Evolutionary conservation across 202 grass and related monocot species (phyloP), one percentile per base, ranked within the genome.

Genomic region (Zizania palustris): DNA sequence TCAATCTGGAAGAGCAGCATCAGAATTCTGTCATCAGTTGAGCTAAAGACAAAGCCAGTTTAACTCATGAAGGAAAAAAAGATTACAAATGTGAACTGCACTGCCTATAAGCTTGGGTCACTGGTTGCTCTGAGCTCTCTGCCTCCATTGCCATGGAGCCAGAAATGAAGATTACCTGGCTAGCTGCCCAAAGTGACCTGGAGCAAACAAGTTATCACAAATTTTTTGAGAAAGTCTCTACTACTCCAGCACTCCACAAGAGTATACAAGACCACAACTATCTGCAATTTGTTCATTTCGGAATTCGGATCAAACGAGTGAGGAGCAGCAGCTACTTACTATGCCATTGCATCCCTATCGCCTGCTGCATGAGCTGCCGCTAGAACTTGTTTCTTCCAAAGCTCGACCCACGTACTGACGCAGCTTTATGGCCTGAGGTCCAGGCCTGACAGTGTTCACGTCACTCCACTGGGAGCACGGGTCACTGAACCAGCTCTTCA

Each of bases 381-480:
- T 53, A 35, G 67, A 83, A 36, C 85, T 80, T 77, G 83, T 85
- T 59, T 90, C 89, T 74, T 92, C 42, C 82, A 95, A 78, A 66
- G 83, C 33, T 78, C 13, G 57, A 10, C 81, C 86, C 69, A 98
- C 70, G 16, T 85, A 80, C 40, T 45, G 57, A 21, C 67, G 63
- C 48, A 98, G 75, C 80, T 84, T 88, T 41, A 73, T 77, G 36
- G 85, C 85, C 74, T 83, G 91, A 62, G 76, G 73, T 16, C 95
- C 69, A 18, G 95, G 89, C 36, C 75, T 88, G 37, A 92, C 77
- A 2, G 88, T 84, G 65, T 92, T 92, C 68, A 91, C 82, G 43
- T 98, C 76, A 7, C 78, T 80, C 91, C 95, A 98, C 67, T 92
- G 83, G 41, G 85, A 92, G 80, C 95, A 98, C 65, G 91, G 85